Conservation (phyloP, 106 monocot genomes). For the Posidonia australis region DNA sequence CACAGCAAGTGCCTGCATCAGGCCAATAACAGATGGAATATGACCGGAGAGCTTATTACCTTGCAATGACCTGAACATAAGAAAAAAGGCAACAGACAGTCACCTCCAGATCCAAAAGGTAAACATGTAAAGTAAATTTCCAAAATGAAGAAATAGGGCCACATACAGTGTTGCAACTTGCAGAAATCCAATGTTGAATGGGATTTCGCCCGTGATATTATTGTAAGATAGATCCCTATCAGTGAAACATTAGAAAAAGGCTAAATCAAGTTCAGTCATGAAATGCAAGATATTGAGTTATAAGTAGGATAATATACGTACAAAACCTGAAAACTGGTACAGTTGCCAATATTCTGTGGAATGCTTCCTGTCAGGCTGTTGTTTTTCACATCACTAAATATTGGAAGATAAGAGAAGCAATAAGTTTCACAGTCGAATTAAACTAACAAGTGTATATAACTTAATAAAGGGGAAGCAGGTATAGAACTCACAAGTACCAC, state of each 20-base stretch:
- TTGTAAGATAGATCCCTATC: conserved; percentile 87
- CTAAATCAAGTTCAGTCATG: neutral
- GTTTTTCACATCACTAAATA: conserved; percentile 77
- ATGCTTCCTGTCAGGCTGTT: conserved; percentile 88
- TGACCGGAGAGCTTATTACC: conserved; percentile 71
- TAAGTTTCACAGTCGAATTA: neutral
- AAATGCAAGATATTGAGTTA: neutral
- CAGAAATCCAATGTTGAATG: conserved; percentile 90
- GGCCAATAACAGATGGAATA: conserved; percentile 89
- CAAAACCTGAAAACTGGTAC: conserved; percentile 97
- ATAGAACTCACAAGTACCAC: conserved; percentile 78
- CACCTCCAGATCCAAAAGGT: neutral
- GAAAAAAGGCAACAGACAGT: neutral
- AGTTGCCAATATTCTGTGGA: conserved; percentile 83
- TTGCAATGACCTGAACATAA: conserved; percentile 76
- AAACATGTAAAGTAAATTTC: neutral
- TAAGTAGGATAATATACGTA: conserved; percentile 34
- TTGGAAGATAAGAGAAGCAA: neutral
- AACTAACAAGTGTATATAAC: too few species aligned
- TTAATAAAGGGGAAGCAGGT: neutral
- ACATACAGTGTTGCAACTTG: conserved; percentile 93
- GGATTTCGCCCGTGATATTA: conserved; percentile 70
- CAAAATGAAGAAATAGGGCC: neutral
- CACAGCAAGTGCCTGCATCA: conserved; percentile 97
- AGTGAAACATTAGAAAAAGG: neutral